A percentile compares a stretch with the other conserved stretches of the same genome.
Evolutionary conservation across 768 basidiomycete species (phyloP).

Genomic region (Tricholoma hemisulphureum): DNA sequence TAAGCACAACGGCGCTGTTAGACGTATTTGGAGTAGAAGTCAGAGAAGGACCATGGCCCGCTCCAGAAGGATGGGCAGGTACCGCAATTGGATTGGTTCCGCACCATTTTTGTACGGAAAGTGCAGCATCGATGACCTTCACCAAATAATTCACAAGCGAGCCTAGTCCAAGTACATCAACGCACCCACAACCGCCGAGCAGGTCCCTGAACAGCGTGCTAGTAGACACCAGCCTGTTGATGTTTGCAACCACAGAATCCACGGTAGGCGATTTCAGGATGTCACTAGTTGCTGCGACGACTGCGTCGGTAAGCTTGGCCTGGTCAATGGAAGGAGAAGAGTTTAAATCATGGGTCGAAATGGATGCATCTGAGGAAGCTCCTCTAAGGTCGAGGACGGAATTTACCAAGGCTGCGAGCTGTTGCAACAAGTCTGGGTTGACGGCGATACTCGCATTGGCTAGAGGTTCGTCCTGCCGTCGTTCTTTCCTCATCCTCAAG

Average conservation of each 20-base stretch:
- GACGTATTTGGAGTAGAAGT: background rate
- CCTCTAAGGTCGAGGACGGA: conserved; percentile 20
- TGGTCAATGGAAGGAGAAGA: conserved; percentile 10
- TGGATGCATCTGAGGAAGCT: conserved; percentile 1
- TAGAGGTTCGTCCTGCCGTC: conserved; percentile 6
- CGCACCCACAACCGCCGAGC: conserved; percentile 21
- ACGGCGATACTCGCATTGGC: conserved; percentile 9
- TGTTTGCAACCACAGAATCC: conserved; percentile 15
- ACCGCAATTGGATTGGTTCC: conserved; percentile 6
- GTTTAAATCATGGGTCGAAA: background rate
- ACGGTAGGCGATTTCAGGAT: conserved; percentile 23
- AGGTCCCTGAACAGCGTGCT: conserved; percentile 17
- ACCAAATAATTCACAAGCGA: conserved; percentile 14
- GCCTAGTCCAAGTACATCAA: conserved; percentile 17
- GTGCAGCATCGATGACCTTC: conserved; percentile 13
- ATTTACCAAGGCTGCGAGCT: conserved; percentile 19
- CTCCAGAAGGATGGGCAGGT: background rate
- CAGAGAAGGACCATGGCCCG: background rate
- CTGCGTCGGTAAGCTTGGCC: conserved; percentile 17
- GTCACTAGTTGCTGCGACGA: conserved; percentile 17
- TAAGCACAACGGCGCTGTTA: conserved; percentile 22
- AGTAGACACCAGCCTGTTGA: conserved; percentile 20
- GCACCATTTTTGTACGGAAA: conserved; percentile 16
- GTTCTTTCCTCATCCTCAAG: conserved; percentile 20
- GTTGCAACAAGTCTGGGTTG: conserved; percentile 15